phyloP scores from a whole-genome alignment of 2,329 filamentous ascomycete genomes.

The Truncatella angustata region DNA sequence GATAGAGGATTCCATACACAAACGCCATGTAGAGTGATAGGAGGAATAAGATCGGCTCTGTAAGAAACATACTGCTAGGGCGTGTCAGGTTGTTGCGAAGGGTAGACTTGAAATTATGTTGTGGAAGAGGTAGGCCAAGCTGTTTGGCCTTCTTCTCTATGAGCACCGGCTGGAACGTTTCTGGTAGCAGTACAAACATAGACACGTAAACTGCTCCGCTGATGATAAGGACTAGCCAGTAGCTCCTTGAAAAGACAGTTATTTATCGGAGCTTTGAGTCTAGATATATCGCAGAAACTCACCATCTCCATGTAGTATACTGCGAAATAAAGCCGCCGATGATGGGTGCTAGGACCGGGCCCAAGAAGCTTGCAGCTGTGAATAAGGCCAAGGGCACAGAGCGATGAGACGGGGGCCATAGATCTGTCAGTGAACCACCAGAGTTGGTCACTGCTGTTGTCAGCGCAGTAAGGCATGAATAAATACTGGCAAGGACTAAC shows the following conservation, averaged over 20 bases:
- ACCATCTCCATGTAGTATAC: constrained; percentile 1
- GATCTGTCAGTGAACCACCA: constrained; percentile 40
- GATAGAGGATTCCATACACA: constrained; percentile 45
- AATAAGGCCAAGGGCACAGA: constrained; percentile 36
- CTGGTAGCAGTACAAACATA: constrained; percentile 28
- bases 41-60: constrained; percentile 44
- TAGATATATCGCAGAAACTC: background rate
- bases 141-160: constrained; percentile 30
- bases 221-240: constrained; percentile 36
- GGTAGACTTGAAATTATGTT: constrained; percentile 18
- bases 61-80: constrained; percentile 41
- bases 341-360: constrained; percentile 7
- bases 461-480: background rate
- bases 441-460: constrained; percentile 35
- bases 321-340: constrained; percentile 13
- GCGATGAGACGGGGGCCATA: constrained; percentile 33
- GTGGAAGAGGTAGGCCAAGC: background rate
- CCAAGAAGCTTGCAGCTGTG: constrained; percentile 14
- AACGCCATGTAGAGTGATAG: constrained; percentile 44
- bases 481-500: background rate
- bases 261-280: background rate
- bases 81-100: constrained; percentile 25
- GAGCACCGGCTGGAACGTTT: constrained; percentile 34
- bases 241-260: constrained; percentile 31
- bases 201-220: constrained; percentile 27